Percentiles rank a stretch among this genome's conserved stretches.
phyloP scores from a whole-genome alignment of 2,329 filamentous ascomycete genomes.

The Colletotrichum tropicale region DNA sequence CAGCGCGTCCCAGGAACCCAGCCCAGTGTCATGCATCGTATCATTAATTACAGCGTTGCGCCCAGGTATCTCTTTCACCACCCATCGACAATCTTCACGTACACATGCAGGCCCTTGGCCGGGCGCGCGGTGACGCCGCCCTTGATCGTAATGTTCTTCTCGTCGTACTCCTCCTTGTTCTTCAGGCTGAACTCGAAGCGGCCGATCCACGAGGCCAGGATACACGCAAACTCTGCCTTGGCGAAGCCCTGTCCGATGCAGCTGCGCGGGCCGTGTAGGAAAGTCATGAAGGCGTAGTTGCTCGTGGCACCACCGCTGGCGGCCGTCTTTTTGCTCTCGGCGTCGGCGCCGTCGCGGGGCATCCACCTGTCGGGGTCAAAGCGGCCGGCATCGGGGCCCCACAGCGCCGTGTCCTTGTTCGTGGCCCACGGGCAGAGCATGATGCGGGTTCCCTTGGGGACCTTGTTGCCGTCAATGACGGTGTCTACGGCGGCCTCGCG shows the following conservation, averaged over 20 bases:
- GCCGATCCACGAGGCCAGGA: constrained; percentile 79
- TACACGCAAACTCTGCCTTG: constrained; percentile 81
- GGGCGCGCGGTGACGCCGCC: constrained; percentile 76
- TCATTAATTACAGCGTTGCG: background rate
- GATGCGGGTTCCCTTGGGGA: constrained; percentile 75
- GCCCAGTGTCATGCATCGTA: background rate
- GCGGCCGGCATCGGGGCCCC: constrained; percentile 75
- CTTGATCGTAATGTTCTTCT: constrained; percentile 70
- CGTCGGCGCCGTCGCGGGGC: constrained; percentile 41
- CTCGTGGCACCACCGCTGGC: constrained; percentile 74
- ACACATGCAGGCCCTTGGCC: constrained; percentile 72
- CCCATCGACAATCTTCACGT: constrained; percentile 59
- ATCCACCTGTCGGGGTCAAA: constrained; percentile 86
- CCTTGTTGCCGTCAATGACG: constrained; percentile 64
- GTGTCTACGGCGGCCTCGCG: constrained; percentile 70
- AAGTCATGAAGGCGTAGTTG: constrained; percentile 82
- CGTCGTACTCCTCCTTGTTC: constrained; percentile 66
- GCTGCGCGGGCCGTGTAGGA: constrained; percentile 83
- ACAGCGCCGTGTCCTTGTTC: constrained; percentile 72
- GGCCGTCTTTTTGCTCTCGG: constrained; percentile 39
- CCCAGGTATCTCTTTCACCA: background rate
- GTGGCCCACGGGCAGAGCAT: constrained; percentile 69
- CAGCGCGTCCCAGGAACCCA: background rate
- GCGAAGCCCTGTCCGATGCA: constrained; percentile 87
- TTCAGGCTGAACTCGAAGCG: constrained; percentile 69